Conservation (phyloP, 441 rosid genomes). For the Populus hybrid region DNA sequence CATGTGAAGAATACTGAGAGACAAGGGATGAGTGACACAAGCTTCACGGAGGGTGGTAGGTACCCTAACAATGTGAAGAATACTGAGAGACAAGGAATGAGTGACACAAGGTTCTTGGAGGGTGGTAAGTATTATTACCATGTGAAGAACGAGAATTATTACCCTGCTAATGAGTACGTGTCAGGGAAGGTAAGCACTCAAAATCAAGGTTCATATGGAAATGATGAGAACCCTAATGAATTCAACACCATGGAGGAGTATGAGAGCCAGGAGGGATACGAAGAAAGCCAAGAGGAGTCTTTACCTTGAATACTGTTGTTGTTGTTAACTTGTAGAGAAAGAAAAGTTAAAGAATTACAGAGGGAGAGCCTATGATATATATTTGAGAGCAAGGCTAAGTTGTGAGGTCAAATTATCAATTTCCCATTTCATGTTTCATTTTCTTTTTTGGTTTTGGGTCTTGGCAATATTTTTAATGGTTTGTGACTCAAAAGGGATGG, state of each 20-base stretch:
- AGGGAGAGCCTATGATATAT: background rate
- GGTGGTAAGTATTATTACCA: conserved; percentile 49
- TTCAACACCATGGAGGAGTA: conserved; percentile 58
- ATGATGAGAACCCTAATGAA: conserved; percentile 29
- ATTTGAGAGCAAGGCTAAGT: background rate
- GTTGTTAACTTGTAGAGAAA: background rate
- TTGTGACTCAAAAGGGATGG: background rate
- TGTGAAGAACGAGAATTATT: conserved; percentile 20
- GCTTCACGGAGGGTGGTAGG: conserved; percentile 54
- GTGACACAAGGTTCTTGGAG: conserved; percentile 57
- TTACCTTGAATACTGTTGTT: conserved; percentile 27
- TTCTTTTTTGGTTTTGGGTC: background rate
- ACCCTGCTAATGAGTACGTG: conserved; percentile 29
- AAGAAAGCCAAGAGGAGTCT: conserved; percentile 39
- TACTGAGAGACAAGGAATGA: conserved; percentile 52
- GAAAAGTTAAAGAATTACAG: background rate
- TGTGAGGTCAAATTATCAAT: background rate
- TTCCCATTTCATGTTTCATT: background rate
- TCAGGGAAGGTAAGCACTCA: conserved; percentile 18
- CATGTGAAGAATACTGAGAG: conserved; percentile 31
- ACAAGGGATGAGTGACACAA: conserved; percentile 68
- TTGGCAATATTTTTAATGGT: background rate
- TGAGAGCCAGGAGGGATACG: conserved; percentile 37
- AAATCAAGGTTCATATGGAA: conserved; percentile 20
- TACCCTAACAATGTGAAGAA: conserved; percentile 30